These are phyloP conservation scores for Paraleonurus japonicus DNA, from an alignment of 257 asterid species.

Conservation along the genomic window DNA sequence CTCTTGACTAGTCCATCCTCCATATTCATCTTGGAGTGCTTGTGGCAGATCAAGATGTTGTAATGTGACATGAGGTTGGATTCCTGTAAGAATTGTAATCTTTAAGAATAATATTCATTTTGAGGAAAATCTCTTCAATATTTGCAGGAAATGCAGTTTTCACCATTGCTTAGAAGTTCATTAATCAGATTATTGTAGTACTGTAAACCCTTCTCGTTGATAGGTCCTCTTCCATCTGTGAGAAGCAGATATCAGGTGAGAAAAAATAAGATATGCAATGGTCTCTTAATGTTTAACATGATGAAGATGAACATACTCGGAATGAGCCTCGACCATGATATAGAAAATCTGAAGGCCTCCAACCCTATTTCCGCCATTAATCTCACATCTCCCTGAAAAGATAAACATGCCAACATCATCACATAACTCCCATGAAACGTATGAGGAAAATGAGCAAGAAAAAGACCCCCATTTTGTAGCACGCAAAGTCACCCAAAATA, in stretches of 20 bases:
- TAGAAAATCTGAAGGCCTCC: constrained; percentile 38
- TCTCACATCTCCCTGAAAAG: constrained; percentile 38
- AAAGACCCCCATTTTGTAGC: not conserved
- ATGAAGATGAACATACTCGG: constrained; percentile 35
- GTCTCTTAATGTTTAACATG: not conserved
- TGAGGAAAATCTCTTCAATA: not conserved
- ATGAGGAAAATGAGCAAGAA: not conserved
- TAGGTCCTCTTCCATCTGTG: constrained; percentile 45
- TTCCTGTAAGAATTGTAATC: constrained; percentile 39
- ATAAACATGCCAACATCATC: not conserved
- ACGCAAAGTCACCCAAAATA: not conserved
- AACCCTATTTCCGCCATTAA: constrained; percentile 36
- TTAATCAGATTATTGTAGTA: constrained; percentile 56
- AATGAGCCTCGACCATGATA: constrained; percentile 48
- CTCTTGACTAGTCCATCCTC: constrained; percentile 51
- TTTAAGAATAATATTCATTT: not conserved
- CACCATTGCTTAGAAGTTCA: constrained; percentile 45
- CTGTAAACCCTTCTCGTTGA: constrained; percentile 43
- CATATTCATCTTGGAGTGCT: constrained; percentile 54
- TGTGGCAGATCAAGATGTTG: constrained; percentile 57
- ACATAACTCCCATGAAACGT: not conserved
- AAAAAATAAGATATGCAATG: not conserved
- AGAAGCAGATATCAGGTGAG: constrained; percentile 9
- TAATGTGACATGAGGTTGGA: constrained; percentile 54
- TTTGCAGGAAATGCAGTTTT: constrained; percentile 11